Conservation (phyloP, 768 basidiomycete species). For the Hygrocybe punicea region DNA sequence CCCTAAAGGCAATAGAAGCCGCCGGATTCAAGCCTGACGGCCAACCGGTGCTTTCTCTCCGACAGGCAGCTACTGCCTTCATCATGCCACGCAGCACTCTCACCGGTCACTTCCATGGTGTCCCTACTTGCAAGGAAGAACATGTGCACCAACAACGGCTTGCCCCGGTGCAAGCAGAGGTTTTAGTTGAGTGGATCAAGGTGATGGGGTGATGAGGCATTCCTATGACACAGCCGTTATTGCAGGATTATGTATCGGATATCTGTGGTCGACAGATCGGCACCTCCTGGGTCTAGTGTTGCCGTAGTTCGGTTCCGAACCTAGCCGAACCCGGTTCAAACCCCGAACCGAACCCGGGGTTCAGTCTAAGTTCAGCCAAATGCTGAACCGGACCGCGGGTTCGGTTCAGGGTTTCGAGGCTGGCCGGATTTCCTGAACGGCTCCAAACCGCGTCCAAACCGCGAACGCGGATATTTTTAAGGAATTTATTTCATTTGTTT, state of each 20-base stretch:
- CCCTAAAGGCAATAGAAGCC: conserved; percentile 8
- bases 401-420: no score
- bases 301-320: no score
- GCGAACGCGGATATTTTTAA: no score
- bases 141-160: conserved; percentile 20
- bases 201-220: conserved; percentile 15
- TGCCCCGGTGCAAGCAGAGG: conserved; percentile 18
- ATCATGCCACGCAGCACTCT: conserved; percentile 13
- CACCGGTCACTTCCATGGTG: neutral
- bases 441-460: no score
- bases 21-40: conserved; percentile 8
- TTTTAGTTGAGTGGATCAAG: conserved; percentile 26
- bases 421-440: no score
- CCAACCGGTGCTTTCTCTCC: conserved; percentile 8
- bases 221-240: conserved; percentile 15
- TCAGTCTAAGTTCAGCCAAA: no score
- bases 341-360: no score
- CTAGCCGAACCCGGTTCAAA: no score
- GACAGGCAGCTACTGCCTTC: conserved; percentile 19
- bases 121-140: conserved; percentile 1
- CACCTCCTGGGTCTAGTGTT: no score
- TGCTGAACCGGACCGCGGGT: no score
- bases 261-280: conserved; percentile 14
- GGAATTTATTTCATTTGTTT: no score
- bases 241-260: conserved; percentile 14